Conservation (phyloP, 2,329 filamentous ascomycete genomes). For the Cladosporium sp. region DNA sequence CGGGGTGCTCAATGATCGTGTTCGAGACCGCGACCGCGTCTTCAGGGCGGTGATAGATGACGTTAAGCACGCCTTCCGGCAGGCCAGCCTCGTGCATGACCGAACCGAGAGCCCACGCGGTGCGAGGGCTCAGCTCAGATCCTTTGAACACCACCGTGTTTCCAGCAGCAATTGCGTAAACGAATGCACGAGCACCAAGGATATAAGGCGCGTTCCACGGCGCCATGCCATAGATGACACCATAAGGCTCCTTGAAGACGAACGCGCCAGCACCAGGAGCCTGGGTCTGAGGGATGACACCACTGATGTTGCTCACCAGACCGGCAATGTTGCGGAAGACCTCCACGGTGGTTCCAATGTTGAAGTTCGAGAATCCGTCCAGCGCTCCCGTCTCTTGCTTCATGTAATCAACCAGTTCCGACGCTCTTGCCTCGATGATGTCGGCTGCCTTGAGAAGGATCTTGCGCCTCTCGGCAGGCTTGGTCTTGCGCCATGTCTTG, state of each 20-base stretch:
- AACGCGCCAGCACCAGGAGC: conserved; percentile 61
- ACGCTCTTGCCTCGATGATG: conserved; percentile 60
- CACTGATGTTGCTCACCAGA: conserved; percentile 51
- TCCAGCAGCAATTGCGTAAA: conserved; percentile 67
- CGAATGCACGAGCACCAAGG: conserved; percentile 52
- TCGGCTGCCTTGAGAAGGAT: conserved; percentile 71
- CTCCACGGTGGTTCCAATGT: conserved; percentile 44
- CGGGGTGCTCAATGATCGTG: conserved; percentile 66
- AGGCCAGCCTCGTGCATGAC: conserved; percentile 74
- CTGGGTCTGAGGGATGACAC: conserved; percentile 50
- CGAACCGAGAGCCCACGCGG: conserved; percentile 63
- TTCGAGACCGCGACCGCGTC: conserved; percentile 69
- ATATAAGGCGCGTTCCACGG: conserved; percentile 69
- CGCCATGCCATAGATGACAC: conserved; percentile 76
- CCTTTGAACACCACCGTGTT: conserved; percentile 76
- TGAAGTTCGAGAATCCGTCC: conserved; percentile 44
- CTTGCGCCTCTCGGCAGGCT: conserved; percentile 63
- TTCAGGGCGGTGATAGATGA: conserved; percentile 62
- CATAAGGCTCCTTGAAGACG: conserved; percentile 73
- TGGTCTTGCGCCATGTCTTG: conserved; percentile 66
- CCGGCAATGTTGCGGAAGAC: conserved; percentile 57
- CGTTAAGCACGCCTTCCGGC: conserved; percentile 72
- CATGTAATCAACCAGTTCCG: conserved; percentile 65
- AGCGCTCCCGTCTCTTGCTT: conserved; percentile 58
- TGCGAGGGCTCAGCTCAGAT: conserved; percentile 67